These are phyloP conservation scores for Blastobotrys raffinosifermentans DNA, from an alignment of 1,139 yeast genomes.

Conservation along the genomic window DNA sequence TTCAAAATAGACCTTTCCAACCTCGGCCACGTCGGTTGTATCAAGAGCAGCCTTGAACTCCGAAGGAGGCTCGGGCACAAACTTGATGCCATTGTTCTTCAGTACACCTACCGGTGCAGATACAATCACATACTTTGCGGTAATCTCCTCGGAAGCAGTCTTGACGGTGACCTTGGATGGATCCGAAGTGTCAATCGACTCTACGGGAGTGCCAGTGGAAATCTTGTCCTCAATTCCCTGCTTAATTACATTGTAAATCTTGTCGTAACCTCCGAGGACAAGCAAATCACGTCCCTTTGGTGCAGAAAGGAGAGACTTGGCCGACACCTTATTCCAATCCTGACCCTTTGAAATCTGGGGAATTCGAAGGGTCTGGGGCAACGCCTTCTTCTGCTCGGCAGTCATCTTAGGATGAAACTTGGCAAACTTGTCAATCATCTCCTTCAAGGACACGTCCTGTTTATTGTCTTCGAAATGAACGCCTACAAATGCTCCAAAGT, in stretches of 20 bases:
- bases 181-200: slow-evolving; percentile 31
- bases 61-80: slow-evolving; percentile 43
- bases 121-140: slow-evolving; percentile 53
- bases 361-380: slow-evolving; percentile 47
- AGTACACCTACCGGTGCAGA: slow-evolving; percentile 73
- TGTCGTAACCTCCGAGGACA: slow-evolving; percentile 66
- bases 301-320: slow-evolving; percentile 40
- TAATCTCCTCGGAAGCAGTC: slow-evolving; percentile 26
- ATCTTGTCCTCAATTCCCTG: slow-evolving; percentile 37
- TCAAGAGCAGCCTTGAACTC: slow-evolving; percentile 42
- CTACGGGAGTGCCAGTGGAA: slow-evolving; percentile 44
- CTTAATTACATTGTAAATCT: slow-evolving; percentile 19
- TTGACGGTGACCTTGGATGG: slow-evolving; percentile 22
- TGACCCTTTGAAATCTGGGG: slow-evolving; percentile 74
- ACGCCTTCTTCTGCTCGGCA: slow-evolving; percentile 43
- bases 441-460: slow-evolving; percentile 48
- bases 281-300: slow-evolving; percentile 89
- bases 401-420: slow-evolving; percentile 38
- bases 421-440: slow-evolving; percentile 46
- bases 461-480: slow-evolving; percentile 43
- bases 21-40: slow-evolving; percentile 57
- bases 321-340: slow-evolving; percentile 34
- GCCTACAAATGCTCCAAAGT: slow-evolving; percentile 57
- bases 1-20: slow-evolving; percentile 76
- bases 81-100: slow-evolving; percentile 44